Evolutionary conservation across 805 yeast genomes (phyloP).

Genomic region (Candida piceae): DNA sequence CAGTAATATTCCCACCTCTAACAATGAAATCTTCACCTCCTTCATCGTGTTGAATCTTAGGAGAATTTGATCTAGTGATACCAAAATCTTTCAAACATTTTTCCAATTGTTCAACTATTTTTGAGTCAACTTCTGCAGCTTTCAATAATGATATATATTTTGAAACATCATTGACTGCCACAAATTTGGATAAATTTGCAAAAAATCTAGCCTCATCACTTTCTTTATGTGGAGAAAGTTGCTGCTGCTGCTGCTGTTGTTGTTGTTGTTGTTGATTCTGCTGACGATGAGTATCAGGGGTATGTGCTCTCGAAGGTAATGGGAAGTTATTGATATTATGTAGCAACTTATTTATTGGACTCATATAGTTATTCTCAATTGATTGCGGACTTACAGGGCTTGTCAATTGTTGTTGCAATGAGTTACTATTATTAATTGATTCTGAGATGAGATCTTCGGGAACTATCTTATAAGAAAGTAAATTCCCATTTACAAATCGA

Average conservation of each 20-base stretch:
- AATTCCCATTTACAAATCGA: constrained; percentile 20
- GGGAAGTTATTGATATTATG: constrained; percentile 28
- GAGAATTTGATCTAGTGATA: constrained; percentile 1
- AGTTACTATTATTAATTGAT: neutral
- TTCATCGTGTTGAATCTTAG: constrained; percentile 7
- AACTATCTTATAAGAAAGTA: constrained; percentile 15
- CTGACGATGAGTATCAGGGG: constrained; percentile 9
- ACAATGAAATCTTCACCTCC: constrained; percentile 21
- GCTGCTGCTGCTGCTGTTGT: neutral
- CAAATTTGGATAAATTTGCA: constrained; percentile 12
- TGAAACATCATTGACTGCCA: constrained; percentile 29
- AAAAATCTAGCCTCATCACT: constrained; percentile 10
- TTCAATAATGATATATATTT: constrained; percentile 35
- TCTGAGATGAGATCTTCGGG: constrained; percentile 1
- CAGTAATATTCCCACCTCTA: constrained; percentile 19
- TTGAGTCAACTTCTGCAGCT: constrained; percentile 24
- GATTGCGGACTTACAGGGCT: constrained; percentile 13
- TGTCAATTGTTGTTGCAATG: constrained; percentile 1
- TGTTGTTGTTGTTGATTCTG: constrained; percentile 7
- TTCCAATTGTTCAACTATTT: constrained; percentile 31
- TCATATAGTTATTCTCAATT: constrained; percentile 18
- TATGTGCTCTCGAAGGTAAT: constrained; percentile 6
- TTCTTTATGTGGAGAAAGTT: constrained; percentile 1
- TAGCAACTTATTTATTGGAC: constrained; percentile 27
- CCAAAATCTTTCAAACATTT: constrained; percentile 30